phyloP scores from a whole-genome alignment of 1,284 basidiomycete genomes.

The Cutaneotrichosporon sp. region DNA sequence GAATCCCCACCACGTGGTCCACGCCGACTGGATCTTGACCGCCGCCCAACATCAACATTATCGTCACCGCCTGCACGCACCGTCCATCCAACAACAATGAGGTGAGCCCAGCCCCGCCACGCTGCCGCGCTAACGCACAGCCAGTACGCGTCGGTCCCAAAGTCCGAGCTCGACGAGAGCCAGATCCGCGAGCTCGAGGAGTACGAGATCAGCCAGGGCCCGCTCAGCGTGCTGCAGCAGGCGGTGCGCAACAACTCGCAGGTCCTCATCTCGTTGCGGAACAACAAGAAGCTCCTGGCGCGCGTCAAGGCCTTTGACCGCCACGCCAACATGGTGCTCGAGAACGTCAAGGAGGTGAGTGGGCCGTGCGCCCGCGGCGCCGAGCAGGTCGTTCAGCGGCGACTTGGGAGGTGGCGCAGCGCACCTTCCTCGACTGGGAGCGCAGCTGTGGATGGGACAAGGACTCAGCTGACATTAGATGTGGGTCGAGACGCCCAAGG shows the following conservation, averaged over 20 bases:
- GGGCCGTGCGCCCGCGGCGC: background rate
- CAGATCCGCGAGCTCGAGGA: conserved; percentile 95
- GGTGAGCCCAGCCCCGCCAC: too few species aligned
- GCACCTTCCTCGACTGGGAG: background rate
- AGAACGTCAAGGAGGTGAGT: conserved; percentile 91
- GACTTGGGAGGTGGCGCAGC: too few species aligned
- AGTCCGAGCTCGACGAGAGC: conserved; percentile 96
- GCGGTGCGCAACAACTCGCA: conserved; percentile 97
- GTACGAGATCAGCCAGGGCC: conserved; percentile 95
- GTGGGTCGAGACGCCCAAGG: conserved; percentile 99
- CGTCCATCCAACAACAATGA: conserved; percentile 9
- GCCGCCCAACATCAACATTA: conserved; percentile 3
- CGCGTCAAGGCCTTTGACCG: conserved; percentile 99
- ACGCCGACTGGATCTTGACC: background rate
- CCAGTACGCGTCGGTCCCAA: conserved; percentile 95
- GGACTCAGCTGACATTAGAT: conserved; percentile 62
- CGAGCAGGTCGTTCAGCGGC: too few species aligned
- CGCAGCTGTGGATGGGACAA: background rate
- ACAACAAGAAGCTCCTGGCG: conserved; percentile 98
- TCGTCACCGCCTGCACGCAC: background rate
- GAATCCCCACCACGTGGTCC: conserved; percentile 10
- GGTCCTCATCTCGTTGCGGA: conserved; percentile 93
- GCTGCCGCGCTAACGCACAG: conserved; percentile 54
- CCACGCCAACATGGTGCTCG: conserved; percentile 98
- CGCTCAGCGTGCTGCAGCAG: conserved; percentile 95